These are phyloP conservation scores for Cercospora berteroae DNA, from an alignment of 2,329 filamentous ascomycete species.

Conservation along the genomic window DNA sequence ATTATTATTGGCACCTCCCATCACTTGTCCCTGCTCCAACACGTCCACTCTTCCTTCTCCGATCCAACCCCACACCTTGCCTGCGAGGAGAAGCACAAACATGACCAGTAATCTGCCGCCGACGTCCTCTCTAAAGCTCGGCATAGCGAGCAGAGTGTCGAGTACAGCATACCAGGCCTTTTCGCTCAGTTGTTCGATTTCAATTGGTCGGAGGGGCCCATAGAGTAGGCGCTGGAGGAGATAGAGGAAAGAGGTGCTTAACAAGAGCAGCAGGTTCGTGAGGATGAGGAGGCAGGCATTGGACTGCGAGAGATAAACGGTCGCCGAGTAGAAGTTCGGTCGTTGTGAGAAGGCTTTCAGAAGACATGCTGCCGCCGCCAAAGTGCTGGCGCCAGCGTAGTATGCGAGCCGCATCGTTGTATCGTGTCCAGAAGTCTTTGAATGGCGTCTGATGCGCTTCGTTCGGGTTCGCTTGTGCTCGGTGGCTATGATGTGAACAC, in stretches of 20 bases:
- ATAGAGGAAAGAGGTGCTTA: slow-evolving; percentile 78
- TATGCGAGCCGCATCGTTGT: slow-evolving; percentile 34
- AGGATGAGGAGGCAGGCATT: slow-evolving; percentile 94
- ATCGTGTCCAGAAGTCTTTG: not conserved
- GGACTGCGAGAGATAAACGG: slow-evolving; percentile 93
- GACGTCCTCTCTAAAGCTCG: slow-evolving; percentile 92
- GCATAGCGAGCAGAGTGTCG: slow-evolving; percentile 96
- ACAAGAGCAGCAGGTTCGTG: slow-evolving; percentile 82
- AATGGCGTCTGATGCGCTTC: not conserved
- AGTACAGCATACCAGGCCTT: slow-evolving; percentile 98
- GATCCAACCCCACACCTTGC: slow-evolving; percentile 99
- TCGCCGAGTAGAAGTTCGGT: slow-evolving; percentile 97
- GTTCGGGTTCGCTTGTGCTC: not conserved
- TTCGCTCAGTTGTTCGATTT: slow-evolving; percentile 95
- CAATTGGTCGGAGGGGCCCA: slow-evolving; percentile 83
- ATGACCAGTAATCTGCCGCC: slow-evolving; percentile 94
- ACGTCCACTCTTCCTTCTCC: slow-evolving; percentile 91
- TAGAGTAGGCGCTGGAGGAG: slow-evolving; percentile 87
- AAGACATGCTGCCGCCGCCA: slow-evolving; percentile 78
- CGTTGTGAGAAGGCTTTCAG: slow-evolving; percentile 90
- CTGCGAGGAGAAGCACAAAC: slow-evolving; percentile 88
- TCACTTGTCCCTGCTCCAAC: slow-evolving; percentile 80
- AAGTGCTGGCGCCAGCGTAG: slow-evolving; percentile 61
- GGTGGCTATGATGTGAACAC: not conserved
- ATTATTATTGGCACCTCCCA: slow-evolving; percentile 70